Evolutionary conservation across 1,284 basidiomycete species (phyloP), one percentile per base, ranked within the genome.

Genomic region (Ceratobasidium sp.): DNA sequence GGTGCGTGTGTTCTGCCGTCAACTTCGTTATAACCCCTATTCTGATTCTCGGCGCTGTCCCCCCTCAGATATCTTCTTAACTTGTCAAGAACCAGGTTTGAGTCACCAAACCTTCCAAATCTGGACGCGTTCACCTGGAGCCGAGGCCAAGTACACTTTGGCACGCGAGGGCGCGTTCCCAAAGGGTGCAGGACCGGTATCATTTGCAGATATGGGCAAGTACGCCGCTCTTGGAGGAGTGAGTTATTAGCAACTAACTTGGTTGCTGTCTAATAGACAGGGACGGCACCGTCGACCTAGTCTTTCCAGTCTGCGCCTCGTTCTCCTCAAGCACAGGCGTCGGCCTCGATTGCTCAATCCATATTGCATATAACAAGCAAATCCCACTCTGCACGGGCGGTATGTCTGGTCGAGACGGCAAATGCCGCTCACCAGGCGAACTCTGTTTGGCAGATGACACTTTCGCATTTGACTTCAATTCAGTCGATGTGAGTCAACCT

Each of bases 211-310:
- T 77, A 89, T 99, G 77, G 93, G 96, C 93, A 79, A 76, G 88
- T 81, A 55, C 46, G 16, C 46, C 63, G 52, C 4, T 59, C 13
- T 41, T 18, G 1, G 38, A 30, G n/a, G 21, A 58, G 57, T n/a
- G 2, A 41, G 26, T 14, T 67, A 11, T 11, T 23, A 30, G 52
- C 9, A 55, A 11, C 52, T 55, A 13, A 11, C 11, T 21, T 18
- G 18, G 43, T 44, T 44, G 43, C 9, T 44, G 28, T 46, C 28
- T 61, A 30, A 4, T 75, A 96, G 95, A 98, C 79, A 89, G 98
- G 14, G 98, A 99, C 78, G 97, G 97, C 0, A 97, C 96, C 0
- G 93, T 98, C 55, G 97, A 99, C 80, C 89, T 99, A 85, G 86
- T 99, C 59, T 96, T 98, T 78, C 87, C 94, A 0, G 92, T 92